Conservation (phyloP, 352 stramenopile species). For the Pythium periplocum region DNA sequence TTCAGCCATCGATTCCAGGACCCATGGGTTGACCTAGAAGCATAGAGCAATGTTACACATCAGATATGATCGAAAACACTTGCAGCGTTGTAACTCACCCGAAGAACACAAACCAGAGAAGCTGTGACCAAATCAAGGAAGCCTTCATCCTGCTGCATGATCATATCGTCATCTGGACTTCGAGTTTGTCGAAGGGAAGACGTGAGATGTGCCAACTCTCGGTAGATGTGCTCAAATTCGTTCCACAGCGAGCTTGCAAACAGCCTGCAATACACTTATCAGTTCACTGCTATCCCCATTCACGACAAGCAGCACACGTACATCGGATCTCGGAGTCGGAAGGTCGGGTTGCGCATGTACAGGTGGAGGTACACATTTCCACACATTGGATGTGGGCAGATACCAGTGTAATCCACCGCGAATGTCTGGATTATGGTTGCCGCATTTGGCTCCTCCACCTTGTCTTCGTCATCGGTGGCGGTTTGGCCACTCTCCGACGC, state of each 20-base stretch:
- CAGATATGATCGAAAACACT: no score
- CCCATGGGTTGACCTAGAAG: slow-evolving; percentile 52
- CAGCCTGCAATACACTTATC: slow-evolving; percentile 32
- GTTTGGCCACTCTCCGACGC: slow-evolving; percentile 5
- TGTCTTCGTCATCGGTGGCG: slow-evolving; percentile 6
- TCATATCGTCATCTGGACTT: slow-evolving; percentile 56
- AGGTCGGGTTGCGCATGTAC: slow-evolving; percentile 92
- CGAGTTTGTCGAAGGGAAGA: slow-evolving; percentile 57
- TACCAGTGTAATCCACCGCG: slow-evolving; percentile 63
- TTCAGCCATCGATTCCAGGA: slow-evolving; percentile 45
- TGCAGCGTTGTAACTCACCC: slow-evolving; percentile 28
- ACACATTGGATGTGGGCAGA: slow-evolving; percentile 68
- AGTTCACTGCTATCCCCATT: background rate
- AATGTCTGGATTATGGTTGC: slow-evolving; percentile 47
- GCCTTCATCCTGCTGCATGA: slow-evolving; percentile 56
- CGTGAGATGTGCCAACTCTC: slow-evolving; percentile 61
- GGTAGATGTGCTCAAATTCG: slow-evolving; percentile 72
- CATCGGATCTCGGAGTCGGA: slow-evolving; percentile 88
- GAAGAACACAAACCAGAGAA: slow-evolving; percentile 69
- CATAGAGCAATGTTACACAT: background rate
- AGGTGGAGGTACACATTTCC: slow-evolving; percentile 90
- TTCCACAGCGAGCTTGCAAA: slow-evolving; percentile 78
- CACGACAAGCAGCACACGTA: slow-evolving; percentile 20
- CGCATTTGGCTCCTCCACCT: slow-evolving; percentile 17
- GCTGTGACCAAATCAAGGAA: slow-evolving; percentile 70